Evolutionary conservation across 805 yeast species (phyloP).

Genomic region (Candida orba): DNA sequence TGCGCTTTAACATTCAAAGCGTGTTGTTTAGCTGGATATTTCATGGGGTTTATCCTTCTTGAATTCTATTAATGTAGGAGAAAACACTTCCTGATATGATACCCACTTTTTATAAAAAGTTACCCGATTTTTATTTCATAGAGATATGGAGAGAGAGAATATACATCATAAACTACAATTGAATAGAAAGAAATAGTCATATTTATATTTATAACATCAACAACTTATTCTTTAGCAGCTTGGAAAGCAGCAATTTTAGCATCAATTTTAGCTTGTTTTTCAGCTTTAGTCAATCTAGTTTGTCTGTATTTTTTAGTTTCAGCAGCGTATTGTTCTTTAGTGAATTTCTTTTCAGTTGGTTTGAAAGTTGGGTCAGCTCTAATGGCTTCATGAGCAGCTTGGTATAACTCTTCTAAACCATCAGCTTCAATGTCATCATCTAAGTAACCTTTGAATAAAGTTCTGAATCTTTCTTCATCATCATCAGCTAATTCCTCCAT

Average conservation of each 20-base stretch:
- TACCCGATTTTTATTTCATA: no score
- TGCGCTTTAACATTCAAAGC: conserved; percentile 46
- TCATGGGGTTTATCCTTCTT: conserved; percentile 19
- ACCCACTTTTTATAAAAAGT: no score
- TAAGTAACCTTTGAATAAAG: conserved; percentile 92
- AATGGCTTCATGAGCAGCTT: conserved; percentile 90
- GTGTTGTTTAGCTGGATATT: conserved; percentile 83
- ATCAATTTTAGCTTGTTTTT: conserved; percentile 84
- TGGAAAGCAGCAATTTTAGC: conserved; percentile 92
- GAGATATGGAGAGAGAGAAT: neutral
- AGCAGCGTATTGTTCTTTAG: conserved; percentile 98
- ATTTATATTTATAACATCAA: no score
- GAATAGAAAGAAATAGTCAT: neutral
- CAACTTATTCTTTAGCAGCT: conserved; percentile 21
- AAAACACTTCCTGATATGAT: no score
- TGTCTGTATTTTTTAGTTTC: conserved; percentile 89
- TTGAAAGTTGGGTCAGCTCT: conserved; percentile 92
- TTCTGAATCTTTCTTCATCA: conserved; percentile 98
- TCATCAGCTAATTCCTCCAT: conserved; percentile 99
- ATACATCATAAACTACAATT: no score
- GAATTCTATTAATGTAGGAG: no score
- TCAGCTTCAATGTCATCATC: conserved; percentile 98
- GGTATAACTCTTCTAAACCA: conserved; percentile 90
- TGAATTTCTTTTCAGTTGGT: conserved; percentile 85
- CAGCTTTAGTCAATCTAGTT: conserved; percentile 81